Percentiles rank a stretch among this genome's conserved stretches.
Conservation (phyloP, 805 yeast species). For the Nakazawaea ishiwadae region DNA sequence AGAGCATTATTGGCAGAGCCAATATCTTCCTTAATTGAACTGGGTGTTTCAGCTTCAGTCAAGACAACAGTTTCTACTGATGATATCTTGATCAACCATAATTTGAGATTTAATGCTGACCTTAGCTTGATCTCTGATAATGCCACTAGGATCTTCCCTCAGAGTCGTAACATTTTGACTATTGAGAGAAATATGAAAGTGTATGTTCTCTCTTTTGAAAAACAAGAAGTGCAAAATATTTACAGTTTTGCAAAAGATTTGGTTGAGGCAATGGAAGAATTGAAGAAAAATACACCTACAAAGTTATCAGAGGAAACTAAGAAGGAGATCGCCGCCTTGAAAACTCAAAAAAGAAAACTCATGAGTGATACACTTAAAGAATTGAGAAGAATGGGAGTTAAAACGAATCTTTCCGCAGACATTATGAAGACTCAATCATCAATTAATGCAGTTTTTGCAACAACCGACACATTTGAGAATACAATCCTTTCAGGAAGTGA, state of each 20-base stretch:
- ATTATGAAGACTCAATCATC: slow-evolving; percentile 59
- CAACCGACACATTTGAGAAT: slow-evolving; percentile 39
- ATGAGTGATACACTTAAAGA: slow-evolving; percentile 76
- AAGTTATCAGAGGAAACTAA: slow-evolving; percentile 68
- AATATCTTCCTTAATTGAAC: slow-evolving; percentile 53
- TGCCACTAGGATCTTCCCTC: slow-evolving; percentile 34
- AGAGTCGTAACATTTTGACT: slow-evolving; percentile 44
- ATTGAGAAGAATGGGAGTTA: slow-evolving; percentile 72
- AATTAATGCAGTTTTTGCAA: slow-evolving; percentile 57
- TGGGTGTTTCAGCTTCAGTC: slow-evolving; percentile 36
- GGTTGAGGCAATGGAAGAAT: slow-evolving; percentile 50
- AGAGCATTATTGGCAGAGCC: slow-evolving; percentile 53
- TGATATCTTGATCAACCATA: background rate
- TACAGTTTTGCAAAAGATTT: slow-evolving; percentile 52
- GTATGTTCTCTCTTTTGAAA: slow-evolving; percentile 27
- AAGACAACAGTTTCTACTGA: background rate
- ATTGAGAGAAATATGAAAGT: slow-evolving; percentile 54
- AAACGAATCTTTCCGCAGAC: slow-evolving; percentile 58
- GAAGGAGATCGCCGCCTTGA: slow-evolving; percentile 63
- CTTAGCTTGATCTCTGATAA: slow-evolving; percentile 10
- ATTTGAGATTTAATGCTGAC: slow-evolving; percentile 1
- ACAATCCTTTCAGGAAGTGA: slow-evolving; percentile 38
- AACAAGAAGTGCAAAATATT: slow-evolving; percentile 41
- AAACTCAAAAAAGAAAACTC: slow-evolving; percentile 74
- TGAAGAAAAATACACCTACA: slow-evolving; percentile 76